Evolutionary conservation across 2,329 filamentous ascomycete species (phyloP), one percentile per base, ranked within the genome.

Genomic region (Graphilbum fragrans): DNA sequence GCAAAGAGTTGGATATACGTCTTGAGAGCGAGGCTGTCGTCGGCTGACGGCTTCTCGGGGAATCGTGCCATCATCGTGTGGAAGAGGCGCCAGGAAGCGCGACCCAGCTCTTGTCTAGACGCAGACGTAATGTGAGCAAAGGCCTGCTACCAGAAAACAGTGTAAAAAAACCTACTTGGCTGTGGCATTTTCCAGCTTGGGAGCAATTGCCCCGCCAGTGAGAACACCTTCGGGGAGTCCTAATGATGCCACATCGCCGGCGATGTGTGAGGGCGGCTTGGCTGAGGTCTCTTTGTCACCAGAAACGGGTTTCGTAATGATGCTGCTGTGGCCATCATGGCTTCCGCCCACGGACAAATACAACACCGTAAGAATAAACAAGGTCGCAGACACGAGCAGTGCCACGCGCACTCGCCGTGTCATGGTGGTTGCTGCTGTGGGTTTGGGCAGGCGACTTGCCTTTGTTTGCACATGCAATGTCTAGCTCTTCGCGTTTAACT

Each of bases 161-260:
- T 19, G 36, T 3, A 2, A 38, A 27, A 38, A 14, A 23, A 38
- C 68, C 38, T 65, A 82, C 79, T 90, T 92, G 41, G 77, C 66
- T 7, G 85, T 92, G 45, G 81, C 83, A 61, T 92, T 92, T 55
- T 84, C 85, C 41, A 92, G 66, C 61, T 86, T 87, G 1, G 83
- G 80, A 39, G 84, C 84, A 53, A 87, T 90, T 4, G 78, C 80
- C 42, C 76, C 76, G 42, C 82, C 83, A 17, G 70, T 67, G 19
- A 86, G 65, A 17, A 81, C 59, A 16, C 29, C n/a, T 5, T 14
- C 29, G 5, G 29, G 29, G 14, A 31, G 29, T 10, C 11, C 12
- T 16, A 31, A n/a, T n/a, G n/a, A n/a, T n/a, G n/a, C n/a, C n/a
- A n/a, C n/a, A n/a, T n/a, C n/a, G n/a, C n/a, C n/a, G n/a, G n/a